Evolutionary conservation across 1,139 yeast species (phyloP), one percentile per base, ranked within the genome.

Genomic region (Kurtzmaniella quercitrusa): DNA sequence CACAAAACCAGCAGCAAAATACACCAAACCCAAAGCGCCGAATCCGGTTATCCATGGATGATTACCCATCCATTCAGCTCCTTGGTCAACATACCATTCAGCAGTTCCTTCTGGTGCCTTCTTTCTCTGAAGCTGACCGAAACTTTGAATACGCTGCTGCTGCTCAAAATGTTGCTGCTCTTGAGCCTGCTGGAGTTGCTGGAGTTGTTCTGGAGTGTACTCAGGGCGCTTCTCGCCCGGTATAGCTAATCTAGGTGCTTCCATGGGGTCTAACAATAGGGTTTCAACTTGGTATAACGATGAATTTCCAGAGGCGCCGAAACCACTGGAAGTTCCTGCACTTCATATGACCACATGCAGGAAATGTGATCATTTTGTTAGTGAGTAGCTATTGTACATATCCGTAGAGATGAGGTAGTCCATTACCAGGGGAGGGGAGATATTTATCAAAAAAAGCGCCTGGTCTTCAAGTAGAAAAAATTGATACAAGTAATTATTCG

Each of bases 1-100:
- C 63, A 85, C 75, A 33, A 81, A 64, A 2, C 94, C 91, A 6
- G 91, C 85, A 14, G 78, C 76, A 46, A 79, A 70, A 57, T 85
- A 85, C 1, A 82, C 79, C 3, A 79, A 66, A 8, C 85, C 79
- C 49, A 85, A 77, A 0, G 77, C 83, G 14, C 95, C 95, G 9
- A 81, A 58, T 19, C 88, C 84, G 14, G 93, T 75, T 49, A 87
- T 53, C 61, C 84, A 76, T 11, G 96, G 96, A 60, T 90, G 96
- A 39, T 79, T 77, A 2, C 86, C 80, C 77, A 84, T 73, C 65
- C 84, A 79, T 40, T 77, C 75, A 38, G 78, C 58, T 1, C 82
- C 71, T 55, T 75, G 73, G 62, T 87, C 90, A 54, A 86, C 84
- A 60, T 84, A 85, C 63, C 82, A 73, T 56, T 85, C 91, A 43